Conservation (phyloP, 1,284 basidiomycete genomes). For the Anthracocystis walkeri region DNA sequence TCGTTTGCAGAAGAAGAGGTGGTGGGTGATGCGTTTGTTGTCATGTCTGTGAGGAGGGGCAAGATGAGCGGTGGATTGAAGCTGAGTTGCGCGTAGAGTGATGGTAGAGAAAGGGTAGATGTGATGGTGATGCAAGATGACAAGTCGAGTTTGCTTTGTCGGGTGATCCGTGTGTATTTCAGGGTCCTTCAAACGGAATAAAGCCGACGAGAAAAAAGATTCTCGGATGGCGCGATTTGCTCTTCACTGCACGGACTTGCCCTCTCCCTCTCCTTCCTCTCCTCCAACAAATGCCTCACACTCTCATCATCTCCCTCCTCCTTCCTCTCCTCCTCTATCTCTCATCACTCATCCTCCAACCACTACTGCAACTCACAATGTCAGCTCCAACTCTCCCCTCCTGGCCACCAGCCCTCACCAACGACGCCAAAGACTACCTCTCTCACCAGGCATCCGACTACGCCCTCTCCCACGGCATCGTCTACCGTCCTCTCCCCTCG, state of each 20-base stretch:
- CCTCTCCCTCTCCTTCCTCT: not conserved
- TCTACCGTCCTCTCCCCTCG: slow-evolving; percentile 78
- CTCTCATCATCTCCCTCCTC: slow-evolving; percentile 2
- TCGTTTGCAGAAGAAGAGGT: slow-evolving; percentile 2
- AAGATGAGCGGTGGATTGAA: not conserved
- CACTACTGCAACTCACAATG: slow-evolving; percentile 3
- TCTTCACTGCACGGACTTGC: slow-evolving; percentile 3
- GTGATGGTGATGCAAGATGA: slow-evolving; percentile 1
- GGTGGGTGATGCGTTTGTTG: not conserved
- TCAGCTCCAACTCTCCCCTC: slow-evolving; percentile 21
- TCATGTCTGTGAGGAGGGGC: slow-evolving; percentile 1
- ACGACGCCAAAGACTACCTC: slow-evolving; percentile 75
- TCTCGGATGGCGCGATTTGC: slow-evolving; percentile 29
- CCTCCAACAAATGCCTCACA: not conserved
- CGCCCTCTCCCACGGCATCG: slow-evolving; percentile 84
- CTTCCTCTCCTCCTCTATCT: slow-evolving; percentile 15
- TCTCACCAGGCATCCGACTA: slow-evolving; percentile 81
- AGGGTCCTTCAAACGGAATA: slow-evolving; percentile 36
- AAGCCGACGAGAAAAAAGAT: slow-evolving; percentile 23
- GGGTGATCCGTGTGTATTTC: slow-evolving; percentile 23
- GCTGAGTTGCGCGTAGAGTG: not conserved
- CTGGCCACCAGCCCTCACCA: slow-evolving; percentile 81
- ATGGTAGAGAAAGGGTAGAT: not conserved
- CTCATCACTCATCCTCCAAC: not conserved
- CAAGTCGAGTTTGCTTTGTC: not conserved